Evolutionary conservation across 192 early-diverging fungal species (phyloP).

Genomic region (Mortierella claussenii): DNA sequence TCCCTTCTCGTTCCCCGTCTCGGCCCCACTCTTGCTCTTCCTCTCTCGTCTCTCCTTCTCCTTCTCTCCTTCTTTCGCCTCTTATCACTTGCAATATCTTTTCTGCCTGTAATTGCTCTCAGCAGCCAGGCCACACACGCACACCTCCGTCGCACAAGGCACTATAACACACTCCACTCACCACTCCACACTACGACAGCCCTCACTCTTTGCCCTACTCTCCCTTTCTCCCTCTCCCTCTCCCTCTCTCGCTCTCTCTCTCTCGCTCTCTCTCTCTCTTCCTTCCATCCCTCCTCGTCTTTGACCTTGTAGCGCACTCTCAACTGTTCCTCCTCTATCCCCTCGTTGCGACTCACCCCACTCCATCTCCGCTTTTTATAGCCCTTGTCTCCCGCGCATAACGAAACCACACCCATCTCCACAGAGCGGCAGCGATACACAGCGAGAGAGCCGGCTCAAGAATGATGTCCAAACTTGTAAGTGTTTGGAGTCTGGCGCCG

Average conservation of each 20-base stretch:
- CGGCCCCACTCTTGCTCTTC: background rate
- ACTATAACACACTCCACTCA: too few relatives aligned
- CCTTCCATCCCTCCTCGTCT: background rate
- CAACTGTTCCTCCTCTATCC: background rate
- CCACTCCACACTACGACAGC: too few relatives aligned
- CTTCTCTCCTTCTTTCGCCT: background rate
- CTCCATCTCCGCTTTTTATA: too few relatives aligned
- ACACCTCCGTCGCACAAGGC: too few relatives aligned
- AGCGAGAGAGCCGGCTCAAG: background rate
- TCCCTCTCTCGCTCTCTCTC: background rate
- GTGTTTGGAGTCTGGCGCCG: too few relatives aligned
- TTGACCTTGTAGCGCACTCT: too few relatives aligned
- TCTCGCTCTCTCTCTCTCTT: background rate
- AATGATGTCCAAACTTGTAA: slow-evolving; percentile 51
- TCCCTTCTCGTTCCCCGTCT: background rate
- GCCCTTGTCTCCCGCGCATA: too few relatives aligned
- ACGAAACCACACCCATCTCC: too few relatives aligned
- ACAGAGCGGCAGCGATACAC: too few relatives aligned
- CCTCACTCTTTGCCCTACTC: too few relatives aligned
- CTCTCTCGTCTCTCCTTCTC: background rate
- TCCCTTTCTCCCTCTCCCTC: background rate
- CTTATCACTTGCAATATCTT: background rate
- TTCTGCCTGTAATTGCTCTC: background rate
- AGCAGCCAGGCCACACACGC: too few relatives aligned
- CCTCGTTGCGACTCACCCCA: too few relatives aligned